These are phyloP conservation scores for Polymyxa betae DNA, from an alignment of 208 protist genomes.

Conservation along the genomic window DNA sequence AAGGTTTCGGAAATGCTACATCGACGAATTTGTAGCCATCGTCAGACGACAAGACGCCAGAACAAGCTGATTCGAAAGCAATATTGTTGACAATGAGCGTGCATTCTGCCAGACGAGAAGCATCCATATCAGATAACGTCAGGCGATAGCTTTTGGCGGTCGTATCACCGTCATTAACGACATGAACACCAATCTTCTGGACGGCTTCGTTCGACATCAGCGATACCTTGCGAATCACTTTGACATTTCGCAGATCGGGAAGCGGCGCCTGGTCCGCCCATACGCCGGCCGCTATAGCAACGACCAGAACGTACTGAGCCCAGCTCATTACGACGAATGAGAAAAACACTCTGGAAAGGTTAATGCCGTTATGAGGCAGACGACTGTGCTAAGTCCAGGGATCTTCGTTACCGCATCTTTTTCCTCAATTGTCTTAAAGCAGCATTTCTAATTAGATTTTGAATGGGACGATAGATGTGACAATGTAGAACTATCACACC, in stretches of 20 bases:
- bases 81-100: not conserved
- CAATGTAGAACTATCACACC: no score
- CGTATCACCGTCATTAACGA: not conserved
- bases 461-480: no score
- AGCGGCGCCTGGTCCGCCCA: no score
- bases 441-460: no score
- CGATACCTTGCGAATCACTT: not conserved
- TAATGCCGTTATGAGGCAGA: no score
- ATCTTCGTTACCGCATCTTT: no score
- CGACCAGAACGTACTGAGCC: no score
- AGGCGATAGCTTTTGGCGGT: not conserved
- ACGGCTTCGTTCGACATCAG: not conserved
- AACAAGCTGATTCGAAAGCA: not conserved
- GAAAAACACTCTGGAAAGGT: no score
- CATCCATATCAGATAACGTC: not conserved
- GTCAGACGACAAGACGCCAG: not conserved
- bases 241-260: conserved; percentile 21
- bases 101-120: not conserved
- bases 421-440: no score
- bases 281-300: not conserved
- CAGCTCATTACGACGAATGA: no score
- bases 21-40: not conserved
- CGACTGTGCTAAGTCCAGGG: no score
- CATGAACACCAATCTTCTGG: conserved; percentile 6
- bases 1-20: conserved; percentile 4